These are phyloP conservation scores for Pseudomicrostroma phylloplanum DNA, from an alignment of 1,284 basidiomycete species.

Conservation along the genomic window DNA sequence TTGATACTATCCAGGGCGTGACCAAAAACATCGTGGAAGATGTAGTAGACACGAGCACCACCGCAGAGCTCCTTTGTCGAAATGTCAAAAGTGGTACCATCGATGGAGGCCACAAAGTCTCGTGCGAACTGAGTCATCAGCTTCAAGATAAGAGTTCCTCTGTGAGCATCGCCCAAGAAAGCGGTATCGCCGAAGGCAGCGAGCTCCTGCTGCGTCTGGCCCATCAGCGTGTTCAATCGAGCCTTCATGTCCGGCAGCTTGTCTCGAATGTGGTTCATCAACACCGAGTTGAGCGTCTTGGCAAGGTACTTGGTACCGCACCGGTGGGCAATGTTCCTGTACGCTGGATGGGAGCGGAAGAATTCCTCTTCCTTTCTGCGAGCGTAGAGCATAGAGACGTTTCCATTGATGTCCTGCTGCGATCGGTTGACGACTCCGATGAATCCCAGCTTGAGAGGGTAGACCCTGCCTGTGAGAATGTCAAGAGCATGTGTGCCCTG, in stretches of 20 bases:
- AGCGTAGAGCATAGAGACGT: slow-evolving; percentile 79
- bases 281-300: slow-evolving; percentile 78
- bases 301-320: slow-evolving; percentile 94
- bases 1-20: slow-evolving; percentile 84
- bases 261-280: slow-evolving; percentile 96
- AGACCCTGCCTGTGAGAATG: slow-evolving; percentile 88
- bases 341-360: slow-evolving; percentile 81
- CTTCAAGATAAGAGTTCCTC: slow-evolving; percentile 58
- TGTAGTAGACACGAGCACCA: slow-evolving; percentile 96
- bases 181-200: slow-evolving; percentile 92
- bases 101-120: slow-evolving; percentile 94
- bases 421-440: slow-evolving; percentile 95
- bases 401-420: slow-evolving; percentile 91
- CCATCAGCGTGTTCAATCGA: slow-evolving; percentile 93
- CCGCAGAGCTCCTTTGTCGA: slow-evolving; percentile 98
- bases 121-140: slow-evolving; percentile 98
- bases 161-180: slow-evolving; percentile 84
- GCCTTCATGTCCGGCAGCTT: slow-evolving; percentile 99
- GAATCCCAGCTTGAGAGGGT: slow-evolving; percentile 94
- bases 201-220: slow-evolving; percentile 96
- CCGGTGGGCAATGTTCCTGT: slow-evolving; percentile 91
- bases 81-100: slow-evolving; percentile 93
- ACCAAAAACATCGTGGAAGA: slow-evolving; percentile 98
- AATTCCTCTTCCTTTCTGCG: slow-evolving; percentile 81
- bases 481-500: slow-evolving; percentile 95